Evolutionary conservation across 805 yeast genomes (phyloP), one percentile per base, ranked within the genome.

Genomic region (Ascoidea tarda): DNA sequence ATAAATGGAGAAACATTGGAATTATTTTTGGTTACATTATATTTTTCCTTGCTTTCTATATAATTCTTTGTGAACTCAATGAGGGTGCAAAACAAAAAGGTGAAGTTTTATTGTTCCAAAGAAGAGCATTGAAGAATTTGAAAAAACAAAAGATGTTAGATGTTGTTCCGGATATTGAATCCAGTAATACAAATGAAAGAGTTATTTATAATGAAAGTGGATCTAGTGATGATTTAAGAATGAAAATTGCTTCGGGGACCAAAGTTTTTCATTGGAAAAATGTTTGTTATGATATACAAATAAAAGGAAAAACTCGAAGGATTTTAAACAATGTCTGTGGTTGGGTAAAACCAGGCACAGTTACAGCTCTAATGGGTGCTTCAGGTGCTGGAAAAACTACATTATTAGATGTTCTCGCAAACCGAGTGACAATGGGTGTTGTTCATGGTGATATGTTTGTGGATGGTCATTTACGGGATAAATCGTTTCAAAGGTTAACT

Each of bases 341-440:
- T 50, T 84, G 80, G 72, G 87, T 83, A 52, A 81, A 80, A 61
- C 91, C 91, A 16, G 91, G 91, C 60, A 83, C 85, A 53, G 71
- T 84, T 66, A 84, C 90, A 47, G 91, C 91, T 5, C 71, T 84
- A 54, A 84, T 84, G 90, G 93, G 93, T 61, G 85, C 83, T 52
- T 84, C 91, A 38, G 93, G 93, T 69, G 93, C 93, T 49, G 93
- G 93, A 69, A 84, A 84, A 62, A 84, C 93, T 32, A 85, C 91
- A 2, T 69, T 84, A 54, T 71, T 85, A 59, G 83, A 84, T 65
- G 81, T 82, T 59, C 73, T 85, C 55, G 81, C 88, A 28, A 85
- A 81, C 61, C 76, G 91, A 65, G 77, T 82, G 52, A 76, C 81
- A 47, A 71, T 77, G 64, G 93, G 91, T 66, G 79, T 78, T 16